These are phyloP conservation scores for Penicillium flavigenum DNA, from an alignment of 495 filamentous ascomycete genomes.

Conservation along the genomic window DNA sequence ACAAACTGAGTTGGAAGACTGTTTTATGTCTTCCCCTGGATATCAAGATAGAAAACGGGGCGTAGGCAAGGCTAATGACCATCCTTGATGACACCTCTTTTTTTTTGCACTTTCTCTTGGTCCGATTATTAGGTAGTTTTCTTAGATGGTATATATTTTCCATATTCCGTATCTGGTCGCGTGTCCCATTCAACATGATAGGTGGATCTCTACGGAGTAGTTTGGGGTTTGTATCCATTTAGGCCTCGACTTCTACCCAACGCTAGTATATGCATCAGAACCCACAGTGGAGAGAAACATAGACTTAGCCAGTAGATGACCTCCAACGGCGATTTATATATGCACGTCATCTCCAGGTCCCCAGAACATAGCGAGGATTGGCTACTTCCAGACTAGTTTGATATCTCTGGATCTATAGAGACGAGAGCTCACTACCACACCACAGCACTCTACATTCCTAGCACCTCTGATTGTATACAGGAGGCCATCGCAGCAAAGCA, in stretches of 20 bases:
- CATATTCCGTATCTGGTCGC: neutral
- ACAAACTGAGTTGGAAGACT: conserved; percentile 1
- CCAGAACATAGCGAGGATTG: neutral
- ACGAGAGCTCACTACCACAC: neutral
- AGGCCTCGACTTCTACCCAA: neutral
- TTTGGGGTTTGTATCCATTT: neutral
- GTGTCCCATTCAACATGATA: neutral
- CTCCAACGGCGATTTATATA: neutral
- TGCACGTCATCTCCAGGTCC: conserved; percentile 3
- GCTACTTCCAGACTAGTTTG: conserved; percentile 1
- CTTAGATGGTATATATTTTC: conserved; percentile 22
- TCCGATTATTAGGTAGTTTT: conserved; percentile 16
- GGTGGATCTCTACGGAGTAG: neutral
- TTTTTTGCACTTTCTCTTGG: conserved; percentile 12
- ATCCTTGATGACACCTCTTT: conserved; percentile 20
- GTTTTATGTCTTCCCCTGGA: conserved; percentile 7
- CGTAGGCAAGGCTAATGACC: conserved; percentile 26
- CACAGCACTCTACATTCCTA: neutral
- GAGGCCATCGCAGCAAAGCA: conserved; percentile 1
- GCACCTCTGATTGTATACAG: neutral
- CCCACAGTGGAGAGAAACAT: conserved; percentile 2
- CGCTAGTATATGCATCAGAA: neutral
- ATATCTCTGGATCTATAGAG: neutral
- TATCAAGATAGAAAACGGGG: conserved; percentile 18
- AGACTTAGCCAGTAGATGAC: neutral